Conservation (phyloP, 1,284 basidiomycete genomes). For the Pseudozyma flocculosa region DNA sequence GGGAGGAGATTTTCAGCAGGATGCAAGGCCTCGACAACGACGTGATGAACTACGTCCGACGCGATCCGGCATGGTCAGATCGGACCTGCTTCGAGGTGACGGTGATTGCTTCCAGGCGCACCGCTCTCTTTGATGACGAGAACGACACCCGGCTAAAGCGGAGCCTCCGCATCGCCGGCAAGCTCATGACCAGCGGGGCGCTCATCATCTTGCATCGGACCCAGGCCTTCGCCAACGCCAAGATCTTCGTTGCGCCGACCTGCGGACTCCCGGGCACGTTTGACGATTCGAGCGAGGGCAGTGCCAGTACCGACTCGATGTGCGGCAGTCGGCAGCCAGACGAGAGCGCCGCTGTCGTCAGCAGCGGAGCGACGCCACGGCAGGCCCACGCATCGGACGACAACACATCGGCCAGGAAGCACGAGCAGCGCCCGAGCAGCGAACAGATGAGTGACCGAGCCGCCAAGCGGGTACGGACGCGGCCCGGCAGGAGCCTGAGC, state of each 20-base stretch:
- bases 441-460: too few relatives aligned
- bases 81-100: constrained; percentile 26
- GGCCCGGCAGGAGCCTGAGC: constrained; percentile 22
- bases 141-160: constrained; percentile 32
- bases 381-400: too few relatives aligned
- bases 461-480: constrained; percentile 5
- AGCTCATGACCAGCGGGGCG: constrained; percentile 48
- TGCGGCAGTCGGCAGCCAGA: too few relatives aligned
- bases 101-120: constrained; percentile 4
- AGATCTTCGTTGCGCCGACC: constrained; percentile 44
- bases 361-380: too few relatives aligned
- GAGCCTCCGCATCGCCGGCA: constrained; percentile 37
- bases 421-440: too few relatives aligned
- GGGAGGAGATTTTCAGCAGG: constrained; percentile 39
- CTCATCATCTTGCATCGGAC: constrained; percentile 47
- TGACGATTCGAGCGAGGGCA: too few relatives aligned
- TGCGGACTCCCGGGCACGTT: constrained; percentile 41
- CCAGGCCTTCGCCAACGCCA: constrained; percentile 46
- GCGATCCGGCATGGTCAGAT: constrained; percentile 40
- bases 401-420: too few relatives aligned
- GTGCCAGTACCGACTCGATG: too few relatives aligned
- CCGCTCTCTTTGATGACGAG: constrained; percentile 31
- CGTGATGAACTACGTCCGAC: constrained; percentile 39
- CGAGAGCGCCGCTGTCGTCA: too few relatives aligned
- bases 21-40: constrained; percentile 46